phyloP scores from a whole-genome alignment of 83 land plant species.

The Larix sibirica region DNA sequence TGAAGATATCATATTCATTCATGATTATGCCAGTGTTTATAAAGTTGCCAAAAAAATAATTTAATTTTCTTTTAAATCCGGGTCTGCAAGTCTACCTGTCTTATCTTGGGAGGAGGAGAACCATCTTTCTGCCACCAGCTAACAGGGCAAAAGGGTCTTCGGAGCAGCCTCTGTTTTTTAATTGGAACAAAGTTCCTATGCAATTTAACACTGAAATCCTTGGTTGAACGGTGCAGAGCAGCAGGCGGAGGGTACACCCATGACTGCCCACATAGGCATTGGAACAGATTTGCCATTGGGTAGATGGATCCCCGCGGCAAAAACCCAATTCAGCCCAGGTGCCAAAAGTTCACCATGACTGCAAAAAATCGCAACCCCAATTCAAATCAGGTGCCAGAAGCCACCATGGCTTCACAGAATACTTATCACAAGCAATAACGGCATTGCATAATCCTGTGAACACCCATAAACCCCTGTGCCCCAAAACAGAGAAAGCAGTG shows the following conservation, averaged over 20 bases:
- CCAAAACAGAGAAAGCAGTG: not conserved
- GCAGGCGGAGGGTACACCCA: not conserved
- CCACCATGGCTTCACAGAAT: not conserved
- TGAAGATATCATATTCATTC: not conserved
- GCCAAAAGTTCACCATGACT: not conserved
- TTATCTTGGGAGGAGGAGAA: not conserved
- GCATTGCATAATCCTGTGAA: not conserved
- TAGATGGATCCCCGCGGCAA: not conserved
- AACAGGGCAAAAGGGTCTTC: conserved; percentile 5
- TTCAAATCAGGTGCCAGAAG: not conserved
- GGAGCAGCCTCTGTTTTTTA: not conserved
- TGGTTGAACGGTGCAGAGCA: not conserved
- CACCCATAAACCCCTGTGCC: not conserved
- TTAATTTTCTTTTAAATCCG: not conserved
- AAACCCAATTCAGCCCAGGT: not conserved
- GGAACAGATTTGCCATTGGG: conserved; percentile 8
- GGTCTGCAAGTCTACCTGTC: not conserved
- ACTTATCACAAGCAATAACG: not conserved
- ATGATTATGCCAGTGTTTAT: not conserved
- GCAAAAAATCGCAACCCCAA: not conserved
- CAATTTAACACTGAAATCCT: not conserved
- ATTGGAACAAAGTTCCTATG: not conserved
- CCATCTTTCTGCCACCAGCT: conserved; percentile 14
- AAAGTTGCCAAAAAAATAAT: not conserved
- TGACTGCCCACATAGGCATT: conserved; percentile 8